phyloP scores from a whole-genome alignment of 2,329 filamentous ascomycete species.

The Coniochaeta sp. region DNA sequence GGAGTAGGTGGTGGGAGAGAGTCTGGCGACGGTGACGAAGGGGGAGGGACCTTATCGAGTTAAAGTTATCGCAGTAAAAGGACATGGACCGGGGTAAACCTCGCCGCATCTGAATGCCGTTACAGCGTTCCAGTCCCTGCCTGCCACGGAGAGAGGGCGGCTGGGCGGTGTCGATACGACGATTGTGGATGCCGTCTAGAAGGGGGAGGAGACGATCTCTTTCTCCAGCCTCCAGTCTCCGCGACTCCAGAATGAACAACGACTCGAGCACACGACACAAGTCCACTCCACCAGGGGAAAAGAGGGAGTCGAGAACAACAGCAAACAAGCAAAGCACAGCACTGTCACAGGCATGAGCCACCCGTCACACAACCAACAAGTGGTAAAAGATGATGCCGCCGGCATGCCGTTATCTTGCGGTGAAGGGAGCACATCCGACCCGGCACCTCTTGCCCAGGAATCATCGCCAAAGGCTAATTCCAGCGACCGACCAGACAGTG shows the following conservation, averaged over 20 bases:
- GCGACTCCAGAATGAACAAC: background rate
- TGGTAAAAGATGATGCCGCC: too few relatives aligned
- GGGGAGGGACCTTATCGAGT: background rate
- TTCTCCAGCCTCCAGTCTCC: background rate
- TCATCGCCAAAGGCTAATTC: background rate
- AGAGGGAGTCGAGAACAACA: background rate
- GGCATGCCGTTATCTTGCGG: slow-evolving; percentile 1
- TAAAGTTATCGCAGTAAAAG: background rate
- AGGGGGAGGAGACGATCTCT: background rate
- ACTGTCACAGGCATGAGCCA: background rate
- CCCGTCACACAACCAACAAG: background rate
- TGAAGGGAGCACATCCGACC: background rate
- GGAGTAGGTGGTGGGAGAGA: background rate
- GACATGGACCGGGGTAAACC: slow-evolving; percentile 1
- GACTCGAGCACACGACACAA: background rate
- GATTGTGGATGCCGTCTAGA: background rate
- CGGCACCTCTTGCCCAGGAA: background rate
- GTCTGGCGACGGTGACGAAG: background rate
- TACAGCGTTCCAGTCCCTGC: background rate
- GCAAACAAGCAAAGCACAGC: background rate
- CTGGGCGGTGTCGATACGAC: background rate
- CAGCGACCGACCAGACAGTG: background rate
- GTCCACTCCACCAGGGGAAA: background rate
- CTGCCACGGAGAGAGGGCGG: background rate
- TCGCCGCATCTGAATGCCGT: background rate